Evolutionary conservation across 1,284 basidiomycete species (phyloP).

Genomic region (Fomitopsis betulina): DNA sequence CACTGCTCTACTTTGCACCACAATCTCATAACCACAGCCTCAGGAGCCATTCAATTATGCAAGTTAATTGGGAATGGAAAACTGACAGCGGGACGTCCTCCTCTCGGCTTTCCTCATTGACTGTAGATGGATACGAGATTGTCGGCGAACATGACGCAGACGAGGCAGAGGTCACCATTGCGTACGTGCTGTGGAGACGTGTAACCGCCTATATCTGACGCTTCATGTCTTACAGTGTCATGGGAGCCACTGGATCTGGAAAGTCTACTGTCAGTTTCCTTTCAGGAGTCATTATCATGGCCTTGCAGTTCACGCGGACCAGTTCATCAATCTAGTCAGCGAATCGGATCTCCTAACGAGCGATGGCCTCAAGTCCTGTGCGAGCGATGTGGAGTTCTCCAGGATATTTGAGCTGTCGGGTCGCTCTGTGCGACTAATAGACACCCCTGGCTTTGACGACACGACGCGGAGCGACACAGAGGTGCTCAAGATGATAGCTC

Average conservation of each 20-base stretch:
- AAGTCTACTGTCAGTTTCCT: slow-evolving; percentile 18
- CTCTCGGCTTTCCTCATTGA: not conserved
- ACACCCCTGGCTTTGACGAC: slow-evolving; percentile 22
- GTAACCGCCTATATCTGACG: not conserved
- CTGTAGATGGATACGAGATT: slow-evolving; percentile 4
- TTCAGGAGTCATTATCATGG: not conserved
- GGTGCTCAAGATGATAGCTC: slow-evolving; percentile 12
- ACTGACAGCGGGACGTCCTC: too few species aligned
- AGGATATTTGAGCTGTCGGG: slow-evolving; percentile 6
- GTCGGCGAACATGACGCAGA: not conserved
- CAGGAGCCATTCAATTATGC: too few species aligned
- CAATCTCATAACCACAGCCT: too few species aligned
- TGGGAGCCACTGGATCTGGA: slow-evolving; percentile 21
- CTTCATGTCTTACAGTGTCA: slow-evolving; percentile 10
- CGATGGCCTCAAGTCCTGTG: slow-evolving; percentile 19
- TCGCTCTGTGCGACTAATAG: slow-evolving; percentile 12
- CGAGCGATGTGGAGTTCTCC: slow-evolving; percentile 8
- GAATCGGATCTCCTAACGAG: slow-evolving; percentile 27
- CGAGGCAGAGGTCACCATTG: slow-evolving; percentile 5
- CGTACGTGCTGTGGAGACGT: not conserved
- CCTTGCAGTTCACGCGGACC: not conserved
- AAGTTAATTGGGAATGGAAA: too few species aligned
- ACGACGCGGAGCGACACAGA: slow-evolving; percentile 16
- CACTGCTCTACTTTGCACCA: too few species aligned
- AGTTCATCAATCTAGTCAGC: slow-evolving; percentile 35